Base-by-base conservation (phyloP, 495 filamentous ascomycete genomes). In the Talaromyces ruber region DNA sequence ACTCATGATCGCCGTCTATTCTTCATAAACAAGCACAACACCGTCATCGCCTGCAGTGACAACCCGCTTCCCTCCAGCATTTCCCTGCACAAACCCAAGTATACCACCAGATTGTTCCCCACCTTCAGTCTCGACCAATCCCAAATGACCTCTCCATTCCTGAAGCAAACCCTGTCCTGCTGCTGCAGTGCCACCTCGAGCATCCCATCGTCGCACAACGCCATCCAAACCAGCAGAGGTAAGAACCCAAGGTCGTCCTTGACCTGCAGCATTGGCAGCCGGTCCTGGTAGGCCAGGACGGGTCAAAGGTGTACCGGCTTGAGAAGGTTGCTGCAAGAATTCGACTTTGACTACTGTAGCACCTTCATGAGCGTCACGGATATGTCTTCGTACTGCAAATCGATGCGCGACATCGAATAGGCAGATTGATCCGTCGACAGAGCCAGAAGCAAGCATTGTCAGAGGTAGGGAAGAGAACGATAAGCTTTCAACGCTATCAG, bases 31-130 rank as follows among this genome's bases (percentile, higher is more conserved):
- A 67, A 91, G 72, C 37, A 81, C 75, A 53, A 93, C 76, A 12
- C 84, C 85, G 74, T 97, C 93, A 78, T 97, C 93, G 26, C 93
- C 93, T 3, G 91, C 93, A 18, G 93, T 97, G 12, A 93, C 84
- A 26, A 97, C 79, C 64, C 85, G 80, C 68, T 77, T 76, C 25
- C 77, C 73, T 61, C 88, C 86, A 2, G 85, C 84, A 34, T 84
- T 86, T 37, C 77, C 77, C 74, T 96, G 89, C 56, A 94, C 90
- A 71, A 97, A 97, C 0, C 87, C 93, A 71, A 97, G 76, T 32
- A 97, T 89, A 58, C 93, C 93, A 32, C 91, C 91, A n/a, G 76
- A 72, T 54, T 79, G 77, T 63, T 79, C 77, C 16, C 75, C 77
- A n/a, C 77, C 75, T 4, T 73, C 70, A 4, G 89, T 91, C 66